Evolutionary conservation across 768 basidiomycete species (phyloP), one percentile per base, ranked within the genome.

Genomic region (Phaeotremella skinneri): DNA sequence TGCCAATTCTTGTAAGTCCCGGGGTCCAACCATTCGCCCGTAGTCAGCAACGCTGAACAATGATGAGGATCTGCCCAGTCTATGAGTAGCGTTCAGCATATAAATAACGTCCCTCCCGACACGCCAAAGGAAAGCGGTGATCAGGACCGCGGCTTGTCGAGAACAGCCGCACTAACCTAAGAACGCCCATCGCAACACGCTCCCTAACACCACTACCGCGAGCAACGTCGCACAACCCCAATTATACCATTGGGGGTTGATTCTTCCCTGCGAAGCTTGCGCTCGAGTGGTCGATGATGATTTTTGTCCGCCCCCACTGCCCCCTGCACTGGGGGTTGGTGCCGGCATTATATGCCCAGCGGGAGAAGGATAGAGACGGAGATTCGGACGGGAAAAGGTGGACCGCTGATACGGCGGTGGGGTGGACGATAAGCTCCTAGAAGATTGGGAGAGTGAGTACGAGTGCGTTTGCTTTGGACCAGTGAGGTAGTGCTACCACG

Each of bases 1-100:
- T 96, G 91, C 91, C 91, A 96, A 68, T 86, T 87, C 60, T 75
- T 80, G 72, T 82, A 81, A 39, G 73, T 77, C 25, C 78, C 73
- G 72, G 74, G 70, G 57, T 91, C 91, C 55, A 91, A 75, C 91
- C 91, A 94, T 66, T 82, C 83, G 27, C 91, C 91, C 39, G 80
- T 80, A 49, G 81, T 86, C 48, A 91, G 74, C 26, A 92, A 76
- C 3, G 88, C 82, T 58, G 82, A 79, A 72, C 91, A 93, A 69
- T 84, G 87, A 53, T 83, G 80, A 14, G 87, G 84, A 75, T 92
- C 91, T 5, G 81, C 77, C 74, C 81, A 82, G 75, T 89, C 91
- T 91, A 52, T 20, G 3, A 61, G 14, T 2, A 27, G 48, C 3
- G 11, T 16, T 54, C 56, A 61, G 64, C 17, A 16, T n/a, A n/a